These are phyloP conservation scores for Wickerhamiella galacta DNA, from an alignment of 805 yeast genomes.

Conservation along the genomic window DNA sequence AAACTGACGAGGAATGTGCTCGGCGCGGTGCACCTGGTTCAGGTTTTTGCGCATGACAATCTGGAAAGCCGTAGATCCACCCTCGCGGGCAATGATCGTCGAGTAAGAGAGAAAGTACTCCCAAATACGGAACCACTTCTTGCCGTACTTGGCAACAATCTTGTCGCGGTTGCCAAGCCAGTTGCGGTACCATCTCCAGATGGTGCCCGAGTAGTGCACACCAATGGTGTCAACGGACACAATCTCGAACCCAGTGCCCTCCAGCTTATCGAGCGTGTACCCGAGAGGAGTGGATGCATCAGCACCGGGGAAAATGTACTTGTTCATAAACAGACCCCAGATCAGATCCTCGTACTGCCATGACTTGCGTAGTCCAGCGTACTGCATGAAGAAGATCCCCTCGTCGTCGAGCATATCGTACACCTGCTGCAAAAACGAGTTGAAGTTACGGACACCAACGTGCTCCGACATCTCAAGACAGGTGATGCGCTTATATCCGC, in stretches of 20 bases:
- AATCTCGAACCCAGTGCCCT: constrained; percentile 74
- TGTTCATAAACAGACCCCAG: constrained; percentile 95
- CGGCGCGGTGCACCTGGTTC: constrained; percentile 68
- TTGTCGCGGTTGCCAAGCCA: constrained; percentile 74
- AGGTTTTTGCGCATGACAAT: constrained; percentile 79
- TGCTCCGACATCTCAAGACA: constrained; percentile 94
- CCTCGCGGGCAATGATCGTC: constrained; percentile 77
- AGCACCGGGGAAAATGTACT: constrained; percentile 93
- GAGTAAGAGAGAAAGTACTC: constrained; percentile 75
- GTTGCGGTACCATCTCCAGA: constrained; percentile 90
- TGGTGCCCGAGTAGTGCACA: constrained; percentile 79
- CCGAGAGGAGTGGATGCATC: constrained; percentile 91
- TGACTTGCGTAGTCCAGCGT: constrained; percentile 75
- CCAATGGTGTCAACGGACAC: constrained; percentile 77
- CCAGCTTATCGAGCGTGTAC: constrained; percentile 60
- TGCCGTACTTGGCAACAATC: constrained; percentile 64
- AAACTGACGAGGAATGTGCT: constrained; percentile 61
- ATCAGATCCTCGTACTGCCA: constrained; percentile 91
- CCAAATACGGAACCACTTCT: constrained; percentile 87
- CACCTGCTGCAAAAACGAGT: constrained; percentile 60
- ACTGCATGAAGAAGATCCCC: constrained; percentile 73
- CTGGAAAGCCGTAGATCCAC: constrained; percentile 84
- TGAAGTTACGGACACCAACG: constrained; percentile 78
- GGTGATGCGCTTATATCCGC: constrained; percentile 65
- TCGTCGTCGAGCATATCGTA: constrained; percentile 81